phyloP scores from a whole-genome alignment of 306 rosid genomes.

The Citrullus mucosospermus region DNA sequence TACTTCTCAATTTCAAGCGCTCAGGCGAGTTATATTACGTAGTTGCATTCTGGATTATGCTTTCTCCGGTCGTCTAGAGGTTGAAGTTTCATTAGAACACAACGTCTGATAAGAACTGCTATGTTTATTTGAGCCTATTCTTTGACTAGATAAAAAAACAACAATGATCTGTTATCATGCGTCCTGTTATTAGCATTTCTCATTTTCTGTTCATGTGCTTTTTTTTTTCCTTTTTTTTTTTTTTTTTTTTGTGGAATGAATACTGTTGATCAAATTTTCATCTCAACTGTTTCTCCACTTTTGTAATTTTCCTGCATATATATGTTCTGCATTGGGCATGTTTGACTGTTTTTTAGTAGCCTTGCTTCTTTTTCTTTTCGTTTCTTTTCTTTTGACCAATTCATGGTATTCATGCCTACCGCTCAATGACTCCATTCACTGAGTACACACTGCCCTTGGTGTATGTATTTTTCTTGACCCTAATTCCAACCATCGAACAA shows the following conservation, averaged over 20 bases:
- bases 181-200: not conserved
- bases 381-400: not conserved
- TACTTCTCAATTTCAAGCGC: not conserved
- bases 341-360: not conserved
- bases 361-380: not conserved
- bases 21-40: not conserved
- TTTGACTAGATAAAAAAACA: not conserved
- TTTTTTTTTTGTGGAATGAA: not conserved
- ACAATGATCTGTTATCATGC: not conserved
- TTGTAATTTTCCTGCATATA: not conserved
- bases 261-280: not conserved
- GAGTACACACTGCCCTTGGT: not conserved
- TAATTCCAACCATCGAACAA: slow-evolving; percentile 18
- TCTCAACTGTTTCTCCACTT: not conserved
- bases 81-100: not conserved
- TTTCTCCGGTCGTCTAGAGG: not conserved
- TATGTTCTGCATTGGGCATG: not conserved
- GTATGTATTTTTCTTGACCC: not conserved
- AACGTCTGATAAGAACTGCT: not conserved
- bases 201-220: not conserved
- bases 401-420: not conserved
- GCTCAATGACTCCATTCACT: not conserved
- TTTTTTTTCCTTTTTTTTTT: not conserved
- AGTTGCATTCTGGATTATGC: not conserved
- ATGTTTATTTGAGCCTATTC: not conserved